These are phyloP conservation scores for Ambrosiella xylebori DNA, from an alignment of 2,329 filamentous ascomycete species.

Conservation along the genomic window DNA sequence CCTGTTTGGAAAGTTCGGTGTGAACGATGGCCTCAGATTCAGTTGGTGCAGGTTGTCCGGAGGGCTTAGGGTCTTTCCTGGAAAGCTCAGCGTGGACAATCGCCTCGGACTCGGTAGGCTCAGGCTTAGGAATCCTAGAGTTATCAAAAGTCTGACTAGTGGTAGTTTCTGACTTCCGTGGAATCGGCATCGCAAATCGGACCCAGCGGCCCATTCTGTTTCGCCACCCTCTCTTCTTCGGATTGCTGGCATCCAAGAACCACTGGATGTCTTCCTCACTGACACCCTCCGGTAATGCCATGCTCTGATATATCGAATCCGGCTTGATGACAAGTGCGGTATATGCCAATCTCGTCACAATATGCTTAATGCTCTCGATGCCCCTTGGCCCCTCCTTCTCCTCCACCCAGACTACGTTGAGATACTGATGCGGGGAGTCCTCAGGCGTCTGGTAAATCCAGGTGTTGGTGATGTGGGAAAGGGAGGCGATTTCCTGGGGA, in stretches of 20 bases:
- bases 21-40: too few relatives aligned
- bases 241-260: slow-evolving; percentile 5
- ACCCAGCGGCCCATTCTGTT: slow-evolving; percentile 8
- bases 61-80: too few relatives aligned
- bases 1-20: too few relatives aligned
- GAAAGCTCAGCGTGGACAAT: too few relatives aligned
- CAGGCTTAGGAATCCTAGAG: background rate
- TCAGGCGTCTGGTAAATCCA: slow-evolving; percentile 6
- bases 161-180: background rate
- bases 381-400: background rate
- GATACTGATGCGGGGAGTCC: background rate
- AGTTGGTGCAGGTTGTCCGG: too few relatives aligned
- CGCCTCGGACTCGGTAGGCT: too few relatives aligned
- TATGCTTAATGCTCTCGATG: slow-evolving; percentile 11
- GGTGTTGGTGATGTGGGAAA: slow-evolving; percentile 21
- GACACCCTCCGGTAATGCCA: background rate
- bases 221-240: slow-evolving; percentile 8
- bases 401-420: slow-evolving; percentile 10
- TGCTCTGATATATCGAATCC: too few relatives aligned
- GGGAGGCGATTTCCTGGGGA: slow-evolving; percentile 17
- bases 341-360: slow-evolving; percentile 11
- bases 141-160: background rate
- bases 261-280: background rate
- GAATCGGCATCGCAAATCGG: slow-evolving; percentile 6
- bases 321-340: background rate